Percentiles rank a stretch among this genome's conserved stretches.
Evolutionary conservation across 768 basidiomycete genomes (phyloP).

Genomic region (Cystobasidium ongulense): DNA sequence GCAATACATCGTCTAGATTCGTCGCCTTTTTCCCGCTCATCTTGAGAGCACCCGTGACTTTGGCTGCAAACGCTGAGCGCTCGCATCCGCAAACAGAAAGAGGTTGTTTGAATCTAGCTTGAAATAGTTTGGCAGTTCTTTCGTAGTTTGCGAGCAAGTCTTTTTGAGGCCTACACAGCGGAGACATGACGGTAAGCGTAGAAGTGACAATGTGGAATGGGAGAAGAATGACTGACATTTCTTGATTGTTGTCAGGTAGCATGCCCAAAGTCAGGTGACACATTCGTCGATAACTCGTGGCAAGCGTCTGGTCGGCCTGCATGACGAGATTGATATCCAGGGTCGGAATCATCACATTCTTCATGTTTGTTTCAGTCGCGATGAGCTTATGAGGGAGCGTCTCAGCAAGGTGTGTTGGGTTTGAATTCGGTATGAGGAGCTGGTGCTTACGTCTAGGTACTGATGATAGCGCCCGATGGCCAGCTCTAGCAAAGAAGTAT

Average conservation of each 20-base stretch:
- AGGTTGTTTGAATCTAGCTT: conserved; percentile 13
- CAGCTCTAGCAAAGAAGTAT: background rate
- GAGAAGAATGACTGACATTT: background rate
- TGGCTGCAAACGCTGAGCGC: background rate
- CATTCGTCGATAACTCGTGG: background rate
- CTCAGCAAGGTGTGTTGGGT: background rate
- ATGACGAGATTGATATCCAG: conserved; percentile 18
- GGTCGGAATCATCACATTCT: background rate
- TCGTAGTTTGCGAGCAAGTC: background rate
- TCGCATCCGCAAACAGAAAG: conserved; percentile 2
- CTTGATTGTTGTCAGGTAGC: conserved; percentile 17
- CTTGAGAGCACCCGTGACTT: background rate
- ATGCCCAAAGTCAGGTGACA: conserved; percentile 1
- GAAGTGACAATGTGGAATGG: background rate
- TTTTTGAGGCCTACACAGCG: background rate
- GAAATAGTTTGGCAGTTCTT: background rate
- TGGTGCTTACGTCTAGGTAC: conserved; percentile 13
- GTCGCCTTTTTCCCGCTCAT: background rate
- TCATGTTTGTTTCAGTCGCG: background rate
- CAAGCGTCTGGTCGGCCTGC: conserved; percentile 3
- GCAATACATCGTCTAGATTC: conserved; percentile 3
- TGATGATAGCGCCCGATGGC: conserved; percentile 23
- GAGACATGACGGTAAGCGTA: background rate
- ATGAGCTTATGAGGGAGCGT: background rate
- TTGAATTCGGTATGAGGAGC: no score